A percentile compares a stretch with the other conserved stretches of the same genome.
These are phyloP conservation scores for Amylostereum areolatum DNA, from an alignment of 1,284 basidiomycete genomes.

Conservation along the genomic window DNA sequence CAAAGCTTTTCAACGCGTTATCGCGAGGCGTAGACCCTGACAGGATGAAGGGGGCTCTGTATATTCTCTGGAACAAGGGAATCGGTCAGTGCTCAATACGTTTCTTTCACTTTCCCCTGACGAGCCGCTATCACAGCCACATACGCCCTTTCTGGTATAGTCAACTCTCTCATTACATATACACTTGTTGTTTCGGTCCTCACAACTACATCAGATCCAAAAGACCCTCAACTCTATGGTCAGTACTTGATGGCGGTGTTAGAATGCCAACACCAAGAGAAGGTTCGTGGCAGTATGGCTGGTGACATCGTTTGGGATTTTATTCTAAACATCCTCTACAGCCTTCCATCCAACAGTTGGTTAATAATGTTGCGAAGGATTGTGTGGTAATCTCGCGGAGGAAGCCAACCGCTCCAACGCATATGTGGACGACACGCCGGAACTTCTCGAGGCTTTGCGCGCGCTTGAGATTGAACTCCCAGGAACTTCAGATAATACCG, in stretches of 20 bases:
- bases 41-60: slow-evolving; percentile 92
- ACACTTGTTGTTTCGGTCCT: slow-evolving; percentile 6
- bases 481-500: slow-evolving; percentile 31
- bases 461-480: slow-evolving; percentile 48
- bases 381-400: slow-evolving; percentile 50
- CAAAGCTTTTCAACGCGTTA: slow-evolving; percentile 69
- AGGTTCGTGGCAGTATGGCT: slow-evolving; percentile 39
- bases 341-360: slow-evolving; percentile 90
- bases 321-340: slow-evolving; percentile 22
- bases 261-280: slow-evolving; percentile 88
- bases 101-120: background rate
- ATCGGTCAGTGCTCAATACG: slow-evolving; percentile 36
- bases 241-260: slow-evolving; percentile 71
- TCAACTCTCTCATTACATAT: slow-evolving; percentile 6
- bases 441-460: slow-evolving; percentile 38
- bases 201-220: slow-evolving; percentile 19
- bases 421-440: slow-evolving; percentile 41
- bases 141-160: slow-evolving; percentile 57
- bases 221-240: slow-evolving; percentile 63
- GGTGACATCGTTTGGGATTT: slow-evolving; percentile 1
- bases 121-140: slow-evolving; percentile 33
- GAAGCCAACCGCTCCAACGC: slow-evolving; percentile 57
- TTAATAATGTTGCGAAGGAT: slow-evolving; percentile 70
- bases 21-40: slow-evolving; percentile 82
- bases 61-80: slow-evolving; percentile 79